Base-by-base conservation (phyloP, 108 stramenopile genomes). In the Seminavis robusta region DNA sequence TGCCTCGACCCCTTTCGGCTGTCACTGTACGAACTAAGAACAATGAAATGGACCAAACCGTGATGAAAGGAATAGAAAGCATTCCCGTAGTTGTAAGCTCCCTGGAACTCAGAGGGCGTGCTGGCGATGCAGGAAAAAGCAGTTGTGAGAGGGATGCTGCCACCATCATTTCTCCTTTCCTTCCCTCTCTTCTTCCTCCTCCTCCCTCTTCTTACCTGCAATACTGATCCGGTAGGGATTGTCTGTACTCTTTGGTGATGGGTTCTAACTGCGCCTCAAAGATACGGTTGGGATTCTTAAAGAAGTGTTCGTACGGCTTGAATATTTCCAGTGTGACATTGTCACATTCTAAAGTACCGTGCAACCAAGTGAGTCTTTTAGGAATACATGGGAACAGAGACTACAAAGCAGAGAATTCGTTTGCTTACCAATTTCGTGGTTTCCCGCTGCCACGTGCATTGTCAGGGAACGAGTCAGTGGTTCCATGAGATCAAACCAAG, bases 341-440 rank as follows among this genome's bases (percentile, higher is more conserved):
- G 45, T 83, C 67, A 55, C 73, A 75, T 64, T 88, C 94, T n/a
- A n/a, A n/a, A n/a, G n/a, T n/a, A n/a, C n/a, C n/a, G n/a, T n/a
- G n/a, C n/a, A 2, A 67, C 52, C 29, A 59, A 56, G 26, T 57
- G 27, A n/a, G n/a, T n/a, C n/a, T n/a, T n/a, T n/a, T n/a, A n/a
- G n/a, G n/a, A n/a, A n/a, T n/a, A n/a, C n/a, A n/a, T n/a, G n/a
- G n/a, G n/a, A n/a, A n/a, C n/a, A n/a, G n/a, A n/a, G n/a, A n/a
- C n/a, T n/a, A n/a, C n/a, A n/a, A n/a, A n/a, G n/a, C n/a, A n/a
- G n/a, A n/a, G n/a, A n/a, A n/a, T n/a, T n/a, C n/a, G n/a, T n/a
- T n/a, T n/a, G n/a, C n/a, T n/a, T n/a, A n/a, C n/a, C n/a, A 54
- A 93, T 71, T 63, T 93, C 90, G 50, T 92, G 90, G 70, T 94